phyloP scores from a whole-genome alignment of 805 yeast species.

The Saccharomycopsis sp. region DNA sequence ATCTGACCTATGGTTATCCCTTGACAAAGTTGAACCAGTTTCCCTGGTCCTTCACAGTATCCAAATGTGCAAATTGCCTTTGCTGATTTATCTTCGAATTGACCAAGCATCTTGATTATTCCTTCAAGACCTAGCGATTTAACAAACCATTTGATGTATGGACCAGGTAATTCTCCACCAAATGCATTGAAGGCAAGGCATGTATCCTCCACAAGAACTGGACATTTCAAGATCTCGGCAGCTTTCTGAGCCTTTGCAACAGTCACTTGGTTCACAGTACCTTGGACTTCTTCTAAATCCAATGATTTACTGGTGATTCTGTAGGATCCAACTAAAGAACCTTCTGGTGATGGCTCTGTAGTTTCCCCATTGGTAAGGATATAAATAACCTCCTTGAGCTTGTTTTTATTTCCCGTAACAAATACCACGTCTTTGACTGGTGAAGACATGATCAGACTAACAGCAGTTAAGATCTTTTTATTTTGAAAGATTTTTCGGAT shows the following conservation, averaged over 20 bases:
- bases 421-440: conserved; percentile 39
- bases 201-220: conserved; percentile 94
- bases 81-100: conserved; percentile 80
- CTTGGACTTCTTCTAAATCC: conserved; percentile 90
- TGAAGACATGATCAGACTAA: no score
- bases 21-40: conserved; percentile 69
- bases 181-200: conserved; percentile 78
- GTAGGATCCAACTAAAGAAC: conserved; percentile 38
- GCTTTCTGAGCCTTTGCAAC: conserved; percentile 73
- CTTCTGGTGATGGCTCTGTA: conserved; percentile 25
- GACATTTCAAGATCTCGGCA: conserved; percentile 54
- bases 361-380: conserved; percentile 45
- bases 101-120: conserved; percentile 66
- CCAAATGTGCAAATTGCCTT: conserved; percentile 90
- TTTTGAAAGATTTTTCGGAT: no score
- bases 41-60: conserved; percentile 74
- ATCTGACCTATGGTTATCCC: conserved; percentile 79
- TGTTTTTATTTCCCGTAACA: conserved; percentile 86
- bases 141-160: conserved; percentile 90
- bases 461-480: no score
- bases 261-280: conserved; percentile 75
- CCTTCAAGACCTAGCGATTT: conserved; percentile 68
- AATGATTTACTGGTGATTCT: conserved; percentile 54
- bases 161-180: conserved; percentile 89
- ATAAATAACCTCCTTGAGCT: conserved; percentile 75